Percentiles rank a stretch among this genome's conserved stretches.
phyloP scores from a whole-genome alignment of 108 stramenopile genomes.

The Craspedostauros australis region DNA sequence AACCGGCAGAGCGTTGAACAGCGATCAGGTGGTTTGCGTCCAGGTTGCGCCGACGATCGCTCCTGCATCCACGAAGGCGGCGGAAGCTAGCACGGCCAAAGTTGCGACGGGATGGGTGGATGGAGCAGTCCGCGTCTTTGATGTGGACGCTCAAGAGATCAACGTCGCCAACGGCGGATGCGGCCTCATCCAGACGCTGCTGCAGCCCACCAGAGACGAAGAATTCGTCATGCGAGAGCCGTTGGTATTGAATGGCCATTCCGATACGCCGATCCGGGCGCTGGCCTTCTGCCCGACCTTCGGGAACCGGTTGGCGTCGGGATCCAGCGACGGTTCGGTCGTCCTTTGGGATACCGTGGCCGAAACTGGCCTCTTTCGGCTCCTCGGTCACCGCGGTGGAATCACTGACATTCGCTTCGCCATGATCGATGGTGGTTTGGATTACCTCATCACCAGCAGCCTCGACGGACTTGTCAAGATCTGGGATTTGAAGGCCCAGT shows the following conservation, averaged over 20 bases:
- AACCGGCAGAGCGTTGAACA: constrained; percentile 71
- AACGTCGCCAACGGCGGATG: constrained; percentile 23
- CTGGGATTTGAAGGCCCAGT: constrained; percentile 95
- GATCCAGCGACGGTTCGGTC: constrained; percentile 85
- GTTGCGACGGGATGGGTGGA: constrained; percentile 87
- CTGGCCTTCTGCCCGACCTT: constrained; percentile 43
- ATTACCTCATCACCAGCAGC: constrained; percentile 76
- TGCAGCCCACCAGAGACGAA: constrained; percentile 30
- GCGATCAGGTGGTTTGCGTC: constrained; percentile 58
- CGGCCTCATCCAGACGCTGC: constrained; percentile 40
- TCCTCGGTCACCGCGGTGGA: constrained; percentile 89
- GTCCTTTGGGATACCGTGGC: constrained; percentile 94
- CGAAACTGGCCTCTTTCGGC: constrained; percentile 86
- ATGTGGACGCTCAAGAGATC: constrained; percentile 22
- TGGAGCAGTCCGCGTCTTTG: constrained; percentile 74
- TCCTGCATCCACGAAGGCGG: not conserved
- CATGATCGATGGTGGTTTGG: constrained; percentile 22
- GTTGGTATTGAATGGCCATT: constrained; percentile 80
- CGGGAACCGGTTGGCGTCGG: constrained; percentile 56
- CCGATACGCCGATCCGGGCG: constrained; percentile 57
- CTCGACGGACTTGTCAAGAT: constrained; percentile 96
- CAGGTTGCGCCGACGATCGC: constrained; percentile 28
- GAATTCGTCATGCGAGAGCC: constrained; percentile 61
- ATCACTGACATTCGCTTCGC: constrained; percentile 87
- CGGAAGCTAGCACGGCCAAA: constrained; percentile 9